These are phyloP conservation scores for Flueggea neowawraea DNA, from an alignment of 441 rosid genomes.

Conservation along the genomic window DNA sequence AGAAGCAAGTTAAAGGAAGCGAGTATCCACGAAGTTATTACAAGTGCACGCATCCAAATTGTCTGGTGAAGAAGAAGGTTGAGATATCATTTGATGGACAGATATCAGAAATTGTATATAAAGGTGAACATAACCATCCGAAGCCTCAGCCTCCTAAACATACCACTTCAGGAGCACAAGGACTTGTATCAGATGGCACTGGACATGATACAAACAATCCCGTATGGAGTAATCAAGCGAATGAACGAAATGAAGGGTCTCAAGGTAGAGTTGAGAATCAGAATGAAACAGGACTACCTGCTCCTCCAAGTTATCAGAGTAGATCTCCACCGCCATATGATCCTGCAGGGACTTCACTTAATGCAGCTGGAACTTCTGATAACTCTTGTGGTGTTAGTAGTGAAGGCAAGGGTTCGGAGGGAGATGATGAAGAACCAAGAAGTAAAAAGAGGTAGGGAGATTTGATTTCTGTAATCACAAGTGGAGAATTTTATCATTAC, in stretches of 20 bases:
- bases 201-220: slow-evolving; percentile 27
- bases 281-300: slow-evolving; percentile 37
- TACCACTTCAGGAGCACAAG: slow-evolving; percentile 35
- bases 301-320: slow-evolving; percentile 27
- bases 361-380: slow-evolving; percentile 42
- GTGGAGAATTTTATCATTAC: not conserved
- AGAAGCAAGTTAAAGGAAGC: slow-evolving; percentile 97
- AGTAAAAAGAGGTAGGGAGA: slow-evolving; percentile 67
- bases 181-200: slow-evolving; percentile 32
- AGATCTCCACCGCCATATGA: slow-evolving; percentile 25
- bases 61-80: slow-evolving; percentile 91
- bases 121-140: slow-evolving; percentile 83
- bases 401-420: slow-evolving; percentile 48
- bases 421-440: slow-evolving; percentile 53
- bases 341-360: slow-evolving; percentile 26
- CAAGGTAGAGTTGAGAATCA: slow-evolving; percentile 45
- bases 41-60: slow-evolving; percentile 85
- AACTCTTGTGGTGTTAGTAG: slow-evolving; percentile 59
- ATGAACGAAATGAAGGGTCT: slow-evolving; percentile 40
- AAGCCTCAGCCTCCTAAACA: slow-evolving; percentile 65
- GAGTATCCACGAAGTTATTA: slow-evolving; percentile 93
- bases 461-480: not conserved
- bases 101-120: slow-evolving; percentile 90
- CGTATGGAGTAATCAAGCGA: slow-evolving; percentile 29
- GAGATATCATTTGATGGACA: slow-evolving; percentile 84